Conservation (phyloP, 768 basidiomycete genomes). For the Tulasnella sp. region DNA sequence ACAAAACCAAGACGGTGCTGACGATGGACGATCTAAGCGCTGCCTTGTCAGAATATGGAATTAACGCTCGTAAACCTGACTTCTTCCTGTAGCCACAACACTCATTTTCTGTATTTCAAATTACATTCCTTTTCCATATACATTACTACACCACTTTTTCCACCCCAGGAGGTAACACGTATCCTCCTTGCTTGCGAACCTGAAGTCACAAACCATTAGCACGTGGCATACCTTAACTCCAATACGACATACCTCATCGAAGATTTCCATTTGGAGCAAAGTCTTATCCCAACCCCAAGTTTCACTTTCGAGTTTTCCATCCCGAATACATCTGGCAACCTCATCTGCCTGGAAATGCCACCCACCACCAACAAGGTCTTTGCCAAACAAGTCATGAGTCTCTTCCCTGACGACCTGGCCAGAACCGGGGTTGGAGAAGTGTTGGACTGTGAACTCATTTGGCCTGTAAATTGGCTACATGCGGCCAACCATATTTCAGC, state of each 20-base stretch:
- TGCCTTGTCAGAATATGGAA: constrained; percentile 90
- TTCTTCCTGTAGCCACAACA: constrained; percentile 42
- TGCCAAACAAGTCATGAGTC: constrained; percentile 32
- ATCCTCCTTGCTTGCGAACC: constrained; percentile 58
- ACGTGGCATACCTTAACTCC: no score
- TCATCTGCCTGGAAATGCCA: constrained; percentile 86
- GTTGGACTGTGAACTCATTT: constrained; percentile 50
- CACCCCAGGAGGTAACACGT: constrained; percentile 47
- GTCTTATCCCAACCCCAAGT: constrained; percentile 73
- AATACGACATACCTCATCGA: constrained; percentile 52
- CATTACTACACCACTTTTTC: constrained; percentile 35
- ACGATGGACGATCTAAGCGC: constrained; percentile 96
- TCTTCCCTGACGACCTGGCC: constrained; percentile 41
- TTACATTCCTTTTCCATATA: constrained; percentile 1
- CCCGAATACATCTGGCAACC: constrained; percentile 61
- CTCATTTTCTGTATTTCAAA: not conserved
- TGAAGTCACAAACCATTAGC: not conserved
- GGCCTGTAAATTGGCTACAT: constrained; percentile 50
- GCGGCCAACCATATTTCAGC: not conserved
- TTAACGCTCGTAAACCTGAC: constrained; percentile 86
- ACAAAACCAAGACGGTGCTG: constrained; percentile 83
- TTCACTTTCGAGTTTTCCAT: constrained; percentile 59
- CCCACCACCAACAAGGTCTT: constrained; percentile 49
- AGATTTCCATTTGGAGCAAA: constrained; percentile 65
- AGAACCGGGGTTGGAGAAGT: constrained; percentile 38